Evolutionary conservation across 2,329 filamentous ascomycete species (phyloP), one percentile per base, ranked within the genome.

Genomic region (Penicillium italicum): DNA sequence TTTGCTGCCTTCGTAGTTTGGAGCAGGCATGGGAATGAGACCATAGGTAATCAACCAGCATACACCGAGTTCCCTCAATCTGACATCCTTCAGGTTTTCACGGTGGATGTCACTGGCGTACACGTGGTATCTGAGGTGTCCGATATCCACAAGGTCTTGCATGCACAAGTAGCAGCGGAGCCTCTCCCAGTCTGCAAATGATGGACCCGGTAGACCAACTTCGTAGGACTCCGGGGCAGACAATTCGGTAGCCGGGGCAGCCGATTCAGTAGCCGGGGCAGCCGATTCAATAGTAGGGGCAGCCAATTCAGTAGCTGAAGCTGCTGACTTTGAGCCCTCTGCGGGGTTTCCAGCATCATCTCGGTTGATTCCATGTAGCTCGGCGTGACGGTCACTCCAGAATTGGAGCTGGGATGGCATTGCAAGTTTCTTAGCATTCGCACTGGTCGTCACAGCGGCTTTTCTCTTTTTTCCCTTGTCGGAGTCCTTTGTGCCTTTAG

Each of bases 351-450:
- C 67, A 6, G 72, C 65, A 6, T 56, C 59, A 18, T 68, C 68
- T 42, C 72, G 69, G 26, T 72, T 66, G 22, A 74, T 79, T 55
- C 83, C 81, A 64, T 87, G 84, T 24, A 89, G 74, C 64, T 89
- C 85, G 1, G 85, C 85, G 66, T 88, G 85, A 47, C 86, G 84
- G 65, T 88, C 84, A 46, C 84, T 83, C 86, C 86, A 89, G 69
- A 87, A 87, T 69, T 88, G 84, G 43, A 89, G 76, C 70, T 89
- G 85, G 1, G 85, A 83, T 4, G 84, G 82, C 47, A 86, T 79
- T 8, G 79, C 76, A 62, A 84, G 66, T 53, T 78, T 79, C 60
- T 76, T 76, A 9, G 66, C 59, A 5, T 62, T 68, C 33, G 68
- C 65, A 49, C 48, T 74, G 18, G 70, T 67, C 4, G 72, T 65